Conservation (phyloP, 2,329 filamentous ascomycete genomes). For the Reticulascus tulasneorum region DNA sequence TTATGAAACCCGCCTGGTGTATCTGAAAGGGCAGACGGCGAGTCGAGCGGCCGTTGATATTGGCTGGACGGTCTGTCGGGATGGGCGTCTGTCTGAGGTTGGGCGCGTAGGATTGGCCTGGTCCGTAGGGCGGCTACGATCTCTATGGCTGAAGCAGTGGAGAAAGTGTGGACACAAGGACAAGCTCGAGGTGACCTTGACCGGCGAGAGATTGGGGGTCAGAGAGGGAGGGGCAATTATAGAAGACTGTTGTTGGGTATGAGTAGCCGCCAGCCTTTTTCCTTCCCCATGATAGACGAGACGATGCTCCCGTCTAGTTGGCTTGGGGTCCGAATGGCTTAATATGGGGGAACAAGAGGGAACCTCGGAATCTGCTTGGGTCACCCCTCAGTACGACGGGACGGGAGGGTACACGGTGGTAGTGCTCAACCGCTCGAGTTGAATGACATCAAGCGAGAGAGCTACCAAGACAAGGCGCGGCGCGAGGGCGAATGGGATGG, state of each 20-base stretch:
- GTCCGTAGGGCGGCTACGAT: slow-evolving; percentile 16
- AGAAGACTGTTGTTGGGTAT: slow-evolving; percentile 20
- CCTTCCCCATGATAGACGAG: slow-evolving; percentile 6
- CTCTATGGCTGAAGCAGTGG: slow-evolving; percentile 11
- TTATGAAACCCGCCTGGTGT: slow-evolving; percentile 51
- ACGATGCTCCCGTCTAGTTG: slow-evolving; percentile 1
- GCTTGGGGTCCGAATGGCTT: too few species aligned
- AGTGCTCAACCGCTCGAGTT: slow-evolving; percentile 3
- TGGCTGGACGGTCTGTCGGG: slow-evolving; percentile 38
- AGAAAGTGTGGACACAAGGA: slow-evolving; percentile 10
- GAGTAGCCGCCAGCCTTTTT: slow-evolving; percentile 31
- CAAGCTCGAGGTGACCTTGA: slow-evolving; percentile 2
- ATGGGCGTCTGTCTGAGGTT: slow-evolving; percentile 45
- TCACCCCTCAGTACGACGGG: too few species aligned
- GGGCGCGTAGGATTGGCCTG: slow-evolving; percentile 39
- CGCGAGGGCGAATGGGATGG: slow-evolving; percentile 7
- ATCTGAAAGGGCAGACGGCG: slow-evolving; percentile 38
- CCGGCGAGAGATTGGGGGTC: slow-evolving; percentile 12
- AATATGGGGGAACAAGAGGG: too few species aligned
- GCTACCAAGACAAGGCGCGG: slow-evolving; percentile 6
- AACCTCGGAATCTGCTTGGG: background rate
- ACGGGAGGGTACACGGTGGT: background rate
- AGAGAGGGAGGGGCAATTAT: slow-evolving; percentile 25
- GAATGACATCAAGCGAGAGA: slow-evolving; percentile 1
- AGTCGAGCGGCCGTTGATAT: slow-evolving; percentile 41